These are phyloP conservation scores for Pueraria montana DNA, from an alignment of 306 rosid genomes.

Conservation along the genomic window DNA sequence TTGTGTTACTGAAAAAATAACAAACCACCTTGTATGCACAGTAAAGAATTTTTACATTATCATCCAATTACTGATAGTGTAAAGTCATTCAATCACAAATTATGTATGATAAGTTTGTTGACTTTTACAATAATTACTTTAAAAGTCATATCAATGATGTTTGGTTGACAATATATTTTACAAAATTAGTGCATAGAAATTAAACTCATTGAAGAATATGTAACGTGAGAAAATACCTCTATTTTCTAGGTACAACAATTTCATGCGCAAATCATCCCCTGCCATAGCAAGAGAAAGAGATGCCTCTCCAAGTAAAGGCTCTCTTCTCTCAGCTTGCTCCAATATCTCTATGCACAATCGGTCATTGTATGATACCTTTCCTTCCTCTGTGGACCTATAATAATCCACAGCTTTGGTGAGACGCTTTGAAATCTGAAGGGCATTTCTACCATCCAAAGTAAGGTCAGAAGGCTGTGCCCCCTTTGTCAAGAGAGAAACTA, in stretches of 20 bases:
- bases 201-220: neutral
- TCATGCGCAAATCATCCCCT: constrained; percentile 73
- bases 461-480: constrained; percentile 74
- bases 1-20: neutral
- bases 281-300: constrained; percentile 76
- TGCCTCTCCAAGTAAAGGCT: constrained; percentile 73
- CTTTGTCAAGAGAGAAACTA: constrained; percentile 73
- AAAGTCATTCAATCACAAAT: neutral
- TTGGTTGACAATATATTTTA: too few species aligned
- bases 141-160: neutral
- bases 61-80: neutral
- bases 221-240: constrained; percentile 59
- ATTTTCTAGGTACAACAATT: constrained; percentile 77
- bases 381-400: constrained; percentile 57
- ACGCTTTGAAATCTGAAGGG: constrained; percentile 72
- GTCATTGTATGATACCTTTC: constrained; percentile 57
- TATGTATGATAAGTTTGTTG: neutral
- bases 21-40: neutral
- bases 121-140: neutral
- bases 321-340: constrained; percentile 87
- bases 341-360: constrained; percentile 72
- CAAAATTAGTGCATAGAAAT: neutral
- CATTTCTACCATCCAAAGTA: constrained; percentile 74
- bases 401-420: constrained; percentile 61
- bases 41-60: neutral